Conservation (phyloP, 2,329 filamentous ascomycete species). For the Ceratocystis alfenasii region DNA sequence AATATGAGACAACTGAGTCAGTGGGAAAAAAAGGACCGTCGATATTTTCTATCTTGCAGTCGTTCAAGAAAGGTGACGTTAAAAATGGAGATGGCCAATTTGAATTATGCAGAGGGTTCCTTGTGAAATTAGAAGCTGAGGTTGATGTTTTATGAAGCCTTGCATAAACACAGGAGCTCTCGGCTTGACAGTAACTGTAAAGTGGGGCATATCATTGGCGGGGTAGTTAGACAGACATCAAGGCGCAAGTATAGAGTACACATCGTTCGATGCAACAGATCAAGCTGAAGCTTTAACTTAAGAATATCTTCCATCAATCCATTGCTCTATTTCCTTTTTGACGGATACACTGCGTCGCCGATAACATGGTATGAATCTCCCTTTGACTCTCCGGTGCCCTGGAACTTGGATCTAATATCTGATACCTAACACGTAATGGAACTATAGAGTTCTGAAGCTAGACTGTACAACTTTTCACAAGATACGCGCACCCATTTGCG, state of each 20-base stretch:
- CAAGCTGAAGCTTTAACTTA: not conserved
- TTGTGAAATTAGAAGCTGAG: not conserved
- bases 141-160: not conserved
- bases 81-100: not conserved
- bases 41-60: not conserved
- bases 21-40: not conserved
- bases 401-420: slow-evolving; percentile 1
- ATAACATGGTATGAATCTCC: slow-evolving; percentile 1
- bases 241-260: not conserved
- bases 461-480: slow-evolving; percentile 83
- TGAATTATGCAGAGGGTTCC: not conserved
- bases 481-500: slow-evolving; percentile 82
- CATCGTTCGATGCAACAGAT: not conserved
- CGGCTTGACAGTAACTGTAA: slow-evolving; percentile 12
- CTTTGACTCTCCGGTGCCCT: not conserved
- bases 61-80: not conserved
- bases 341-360: not conserved
- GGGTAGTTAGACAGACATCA: not conserved
- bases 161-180: not conserved
- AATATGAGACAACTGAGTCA: not conserved
- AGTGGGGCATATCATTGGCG: slow-evolving; percentile 4
- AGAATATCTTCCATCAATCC: not conserved
- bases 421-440: not conserved
- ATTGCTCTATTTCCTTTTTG: not conserved
- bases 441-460: slow-evolving; percentile 60